A percentile compares a stretch with the other conserved stretches of the same genome.
Evolutionary conservation across 148 eudicot species (phyloP).

Genomic region (Fallopia convolvulus): DNA sequence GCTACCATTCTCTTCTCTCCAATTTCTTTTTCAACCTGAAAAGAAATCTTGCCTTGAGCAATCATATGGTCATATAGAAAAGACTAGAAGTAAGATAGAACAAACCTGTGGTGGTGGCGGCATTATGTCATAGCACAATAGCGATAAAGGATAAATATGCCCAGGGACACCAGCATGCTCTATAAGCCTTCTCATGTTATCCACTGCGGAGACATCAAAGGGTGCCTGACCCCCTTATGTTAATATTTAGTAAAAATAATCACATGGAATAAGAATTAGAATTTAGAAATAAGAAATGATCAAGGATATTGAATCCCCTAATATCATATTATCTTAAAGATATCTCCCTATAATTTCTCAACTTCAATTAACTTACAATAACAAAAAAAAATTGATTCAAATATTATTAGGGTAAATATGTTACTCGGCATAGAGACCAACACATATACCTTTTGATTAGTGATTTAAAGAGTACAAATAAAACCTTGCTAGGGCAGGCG

Average conservation of each 20-base stretch:
- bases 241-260: conserved; percentile 27
- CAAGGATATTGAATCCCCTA: conserved; percentile 1
- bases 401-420: background rate
- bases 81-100: conserved; percentile 14
- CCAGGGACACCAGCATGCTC: conserved; percentile 86
- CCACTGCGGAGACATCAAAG: conserved; percentile 78
- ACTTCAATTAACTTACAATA: background rate
- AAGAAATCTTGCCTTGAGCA: conserved; percentile 2
- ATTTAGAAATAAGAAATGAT: background rate
- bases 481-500: background rate
- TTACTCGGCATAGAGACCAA: background rate
- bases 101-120: conserved; percentile 88
- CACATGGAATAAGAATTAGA: background rate
- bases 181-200: conserved; percentile 88
- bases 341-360: background rate
- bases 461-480: background rate
- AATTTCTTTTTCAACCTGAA: conserved; percentile 90
- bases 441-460: background rate
- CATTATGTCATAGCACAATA: conserved; percentile 88
- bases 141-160: conserved; percentile 73
- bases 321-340: background rate
- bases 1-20: conserved; percentile 83
- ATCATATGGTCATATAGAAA: background rate
- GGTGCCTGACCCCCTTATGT: conserved; percentile 62
- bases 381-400: background rate